phyloP scores from a whole-genome alignment of 2,329 filamentous ascomycete genomes.

The Biscogniauxia mediterranea region DNA sequence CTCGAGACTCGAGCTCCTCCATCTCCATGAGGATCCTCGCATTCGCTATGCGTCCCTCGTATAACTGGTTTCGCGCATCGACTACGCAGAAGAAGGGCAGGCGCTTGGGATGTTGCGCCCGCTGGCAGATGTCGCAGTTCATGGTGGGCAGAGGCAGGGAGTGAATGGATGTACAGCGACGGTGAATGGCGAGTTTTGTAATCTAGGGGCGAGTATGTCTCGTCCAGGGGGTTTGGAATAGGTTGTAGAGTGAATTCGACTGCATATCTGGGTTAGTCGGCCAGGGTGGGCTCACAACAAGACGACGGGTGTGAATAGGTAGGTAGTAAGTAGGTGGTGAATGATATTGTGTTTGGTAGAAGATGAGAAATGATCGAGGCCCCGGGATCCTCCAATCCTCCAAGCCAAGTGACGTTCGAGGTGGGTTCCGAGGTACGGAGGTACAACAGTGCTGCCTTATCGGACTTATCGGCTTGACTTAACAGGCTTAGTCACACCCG shows the following conservation, averaged over 20 bases:
- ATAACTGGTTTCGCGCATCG: conserved; percentile 68
- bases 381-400: no score
- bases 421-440: conserved; percentile 16
- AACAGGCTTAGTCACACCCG: background rate
- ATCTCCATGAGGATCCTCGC: conserved; percentile 61
- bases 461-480: conserved; percentile 20
- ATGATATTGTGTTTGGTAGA: background rate
- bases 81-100: conserved; percentile 67
- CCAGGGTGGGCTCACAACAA: background rate
- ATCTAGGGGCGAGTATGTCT: background rate
- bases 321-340: no score
- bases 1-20: conserved; percentile 51
- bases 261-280: background rate
- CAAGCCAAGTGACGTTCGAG: conserved; percentile 23
- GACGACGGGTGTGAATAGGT: background rate
- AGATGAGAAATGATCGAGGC: no score
- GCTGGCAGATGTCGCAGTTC: conserved; percentile 68
- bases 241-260: background rate
- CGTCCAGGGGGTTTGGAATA: background rate
- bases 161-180: background rate
- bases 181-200: background rate
- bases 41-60: conserved; percentile 61
- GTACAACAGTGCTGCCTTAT: conserved; percentile 14
- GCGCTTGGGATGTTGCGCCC: conserved; percentile 51
- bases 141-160: conserved; percentile 41